A percentile compares a stretch with the other conserved stretches of the same genome.
phyloP scores from a whole-genome alignment of 2,329 filamentous ascomycete genomes.

The Aspergillus unguis region DNA sequence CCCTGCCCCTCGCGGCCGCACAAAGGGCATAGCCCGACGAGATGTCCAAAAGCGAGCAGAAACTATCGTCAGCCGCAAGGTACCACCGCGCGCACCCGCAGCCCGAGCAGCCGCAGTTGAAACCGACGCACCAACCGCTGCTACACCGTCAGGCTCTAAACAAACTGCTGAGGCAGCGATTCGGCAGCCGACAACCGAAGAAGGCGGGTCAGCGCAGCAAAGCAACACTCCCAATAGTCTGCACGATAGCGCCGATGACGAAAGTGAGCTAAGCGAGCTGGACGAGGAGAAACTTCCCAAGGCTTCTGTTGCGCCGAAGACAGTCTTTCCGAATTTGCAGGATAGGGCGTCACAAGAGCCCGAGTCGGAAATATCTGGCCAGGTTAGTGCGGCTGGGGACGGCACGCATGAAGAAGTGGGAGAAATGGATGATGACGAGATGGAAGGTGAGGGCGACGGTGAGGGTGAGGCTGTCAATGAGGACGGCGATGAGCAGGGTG shows the following conservation, averaged over 20 bases:
- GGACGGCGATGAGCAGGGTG: constrained; percentile 13
- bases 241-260: constrained; percentile 65
- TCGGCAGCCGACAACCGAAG: constrained; percentile 36
- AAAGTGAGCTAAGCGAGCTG: constrained; percentile 67
- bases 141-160: constrained; percentile 29
- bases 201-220: constrained; percentile 40
- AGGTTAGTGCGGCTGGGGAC: constrained; percentile 21
- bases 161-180: constrained; percentile 2
- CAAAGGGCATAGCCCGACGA: constrained; percentile 58
- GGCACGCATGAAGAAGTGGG: constrained; percentile 16
- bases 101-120: constrained; percentile 18
- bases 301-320: constrained; percentile 22
- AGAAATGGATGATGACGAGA: constrained; percentile 23
- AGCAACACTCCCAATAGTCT: constrained; percentile 59
- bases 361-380: constrained; percentile 25
- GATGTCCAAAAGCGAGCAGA: constrained; percentile 60
- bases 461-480: constrained; percentile 7
- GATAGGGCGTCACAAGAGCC: constrained; percentile 23
- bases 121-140: constrained; percentile 37
- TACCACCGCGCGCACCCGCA: constrained; percentile 28
- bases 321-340: constrained; percentile 25
- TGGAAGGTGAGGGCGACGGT: constrained; percentile 16
- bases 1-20: constrained; percentile 40
- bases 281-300: constrained; percentile 35
- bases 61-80: constrained; percentile 47